Conservation (phyloP, 768 basidiomycete genomes). For the Boletus subparvulus region DNA sequence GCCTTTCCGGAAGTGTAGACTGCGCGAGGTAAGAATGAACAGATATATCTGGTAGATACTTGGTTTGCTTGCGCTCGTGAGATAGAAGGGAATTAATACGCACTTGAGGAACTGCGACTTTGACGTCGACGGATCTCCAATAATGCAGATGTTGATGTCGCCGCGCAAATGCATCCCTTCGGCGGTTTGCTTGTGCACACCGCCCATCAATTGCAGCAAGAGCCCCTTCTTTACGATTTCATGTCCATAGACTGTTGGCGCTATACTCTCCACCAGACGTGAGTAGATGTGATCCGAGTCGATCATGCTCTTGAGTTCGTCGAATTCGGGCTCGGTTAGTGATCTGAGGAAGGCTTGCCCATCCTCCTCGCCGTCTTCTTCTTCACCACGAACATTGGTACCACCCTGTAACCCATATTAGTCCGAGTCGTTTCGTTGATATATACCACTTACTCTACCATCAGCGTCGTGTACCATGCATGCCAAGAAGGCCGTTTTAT, state of each 20-base stretch:
- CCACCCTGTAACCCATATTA: constrained; percentile 51
- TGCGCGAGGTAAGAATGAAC: constrained; percentile 95
- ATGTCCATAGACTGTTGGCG: constrained; percentile 97
- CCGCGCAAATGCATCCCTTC: constrained; percentile 99
- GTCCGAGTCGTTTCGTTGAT: background rate
- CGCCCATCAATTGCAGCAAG: constrained; percentile 94
- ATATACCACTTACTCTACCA: constrained; percentile 61
- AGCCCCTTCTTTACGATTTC: constrained; percentile 99
- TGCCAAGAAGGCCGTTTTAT: constrained; percentile 97
- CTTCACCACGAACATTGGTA: constrained; percentile 89
- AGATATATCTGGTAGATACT: constrained; percentile 72
- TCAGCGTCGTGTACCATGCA: constrained; percentile 97
- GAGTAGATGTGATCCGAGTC: constrained; percentile 93
- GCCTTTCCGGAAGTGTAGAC: constrained; percentile 99
- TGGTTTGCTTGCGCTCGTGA: background rate
- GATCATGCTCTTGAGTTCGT: constrained; percentile 93
- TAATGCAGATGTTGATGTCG: constrained; percentile 97
- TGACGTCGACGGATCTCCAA: constrained; percentile 96
- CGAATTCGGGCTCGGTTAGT: constrained; percentile 90
- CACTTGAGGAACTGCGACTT: constrained; percentile 99
- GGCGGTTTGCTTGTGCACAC: constrained; percentile 93
- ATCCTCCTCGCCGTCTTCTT: constrained; percentile 73
- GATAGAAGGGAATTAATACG: constrained; percentile 26
- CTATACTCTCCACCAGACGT: constrained; percentile 90
- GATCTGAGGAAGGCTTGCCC: constrained; percentile 85